Base-by-base conservation (phyloP, 2,329 filamentous ascomycete species). In the Orbilia quercus region DNA sequence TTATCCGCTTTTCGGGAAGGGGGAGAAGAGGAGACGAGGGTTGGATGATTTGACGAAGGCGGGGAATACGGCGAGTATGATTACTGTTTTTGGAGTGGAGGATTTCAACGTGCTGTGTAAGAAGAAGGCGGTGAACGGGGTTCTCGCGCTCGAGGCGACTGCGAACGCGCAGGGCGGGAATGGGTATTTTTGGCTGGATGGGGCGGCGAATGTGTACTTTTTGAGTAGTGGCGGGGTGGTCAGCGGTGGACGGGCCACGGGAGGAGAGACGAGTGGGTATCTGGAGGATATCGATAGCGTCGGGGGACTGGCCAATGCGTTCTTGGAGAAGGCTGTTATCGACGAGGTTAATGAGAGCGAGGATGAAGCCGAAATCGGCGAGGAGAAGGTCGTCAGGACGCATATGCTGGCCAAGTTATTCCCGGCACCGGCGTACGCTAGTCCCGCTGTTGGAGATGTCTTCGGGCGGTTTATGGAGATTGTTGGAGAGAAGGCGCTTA, bases 381-480 rank as follows among this genome's bases (percentile, higher is more conserved):
- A 65, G 34, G 67, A 44, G n/a, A 72, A 54, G 25, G 53, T 72
- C 16, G 47, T 72, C 3, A 72, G 67, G 25, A 65, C 23, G n/a
- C 67, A 72, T n/a, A 72, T 72, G 59, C 40, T 72, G 20, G 45
- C 67, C 16, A 65, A 48, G 31, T 53, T 72, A 6, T 72, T 72
- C 59, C 67, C 67, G 22, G 53, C 59, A 38, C 67, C 67, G 5
- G 67, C 67, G 40, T 72, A 72, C n/a, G 67, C 67, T 14, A 72
- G 67, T 55, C 59, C 67, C 0, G 67, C 67, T 4, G 59, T 72
- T 59, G 67, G 67, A 1, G 67, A 72, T 28, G 59, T 72, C 22
- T 72, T 72, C 12, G 67, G 67, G 23, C 40, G 59, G 47, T 72
- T 72, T 20, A 72, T 72, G 67, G 67, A 72, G 40, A 72, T 72